Evolutionary conservation across 805 yeast genomes (phyloP), one percentile per base, ranked within the genome.

Genomic region (Wickerhamomyces pijperi): DNA sequence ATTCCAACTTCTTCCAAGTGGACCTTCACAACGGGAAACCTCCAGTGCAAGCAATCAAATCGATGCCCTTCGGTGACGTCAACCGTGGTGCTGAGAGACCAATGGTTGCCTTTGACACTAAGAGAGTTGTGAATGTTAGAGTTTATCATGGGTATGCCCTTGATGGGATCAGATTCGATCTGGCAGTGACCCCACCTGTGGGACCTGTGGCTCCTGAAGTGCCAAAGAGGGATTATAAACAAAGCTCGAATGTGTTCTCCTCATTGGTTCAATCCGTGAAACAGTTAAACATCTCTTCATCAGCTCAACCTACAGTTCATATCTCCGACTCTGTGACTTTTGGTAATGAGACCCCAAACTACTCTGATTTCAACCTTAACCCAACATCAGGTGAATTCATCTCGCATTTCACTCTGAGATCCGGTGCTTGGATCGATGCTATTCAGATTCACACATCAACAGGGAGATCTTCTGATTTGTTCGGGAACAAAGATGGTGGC

Each of bases 401-500:
- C 7, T 55, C 65, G 3, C 81, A 79, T 19, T 62, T 88, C 39
- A 66, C 70, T 34, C 61, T 86, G 35, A 67, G 94, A 46, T 66
- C 76, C 33, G 97, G 97, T 11, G 76, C 68, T 2, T 92, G 97
- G 97, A 65, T 92, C 5, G 97, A 92, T 64, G 95, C 81, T 2
- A 63, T 85, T 18, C 92, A 83, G 53, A 62, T 92, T 28, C 65
- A 76, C 16, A 82, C 94, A 3, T 64, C 61, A 41, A 53, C 54
- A 3, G 82, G 81, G 2, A 64, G 77, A 43, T 49, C 63, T 1
- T 72, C 81, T 32, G 68, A 67, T 2, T 59, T 74, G 67, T 72
- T 64, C 47, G 97, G 97, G 13, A 82, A 82, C 36, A 54, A 61
- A 1, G 66, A 67, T 7, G 97, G 97, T 6, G 81, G 82, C 9